Base-by-base conservation (phyloP, 2,329 filamentous ascomycete species). In the Delphinella strobiligena region DNA sequence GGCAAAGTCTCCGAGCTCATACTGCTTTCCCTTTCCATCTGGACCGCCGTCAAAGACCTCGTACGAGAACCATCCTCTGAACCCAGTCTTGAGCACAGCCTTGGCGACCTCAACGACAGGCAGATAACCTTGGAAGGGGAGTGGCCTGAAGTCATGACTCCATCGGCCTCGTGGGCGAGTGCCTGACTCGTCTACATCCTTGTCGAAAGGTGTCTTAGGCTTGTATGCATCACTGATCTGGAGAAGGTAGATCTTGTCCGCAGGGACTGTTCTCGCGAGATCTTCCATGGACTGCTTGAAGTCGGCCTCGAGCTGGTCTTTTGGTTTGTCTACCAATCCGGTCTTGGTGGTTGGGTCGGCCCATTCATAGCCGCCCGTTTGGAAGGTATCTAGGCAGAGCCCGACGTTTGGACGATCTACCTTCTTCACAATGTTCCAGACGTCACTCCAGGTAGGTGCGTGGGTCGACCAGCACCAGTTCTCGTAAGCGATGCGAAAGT, bases 381-480 rank as follows among this genome's bases (percentile, higher is more conserved):
- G 81, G 60, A 88, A 88, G 0, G 81, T 87, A 49, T 89, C 82
- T 1, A 89, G 69, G 48, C 82, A 88, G 0, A 88, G 62, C 0
- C 82, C 82, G 9, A 86, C 64, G 45, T 88, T 87, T 0, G 68
- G 64, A 2, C 76, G 60, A 47, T 82, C 61, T 2, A 78, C 78
- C 33, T 65, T 66, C 45, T 71, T 52, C 3, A 84, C 78, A 10
- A 87, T 78, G 2, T 72, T 61, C 79, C 80, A 87, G 1, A 78
- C 77, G 36, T 78, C 68, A 46, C 70, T 72, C 82, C 82, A 89
- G 1, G 62, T 67, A 0, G 78, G 72, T 0, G 80, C 78, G 36
- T 76, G 72, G 0, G 80, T 83, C 0, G 77, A 77, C 82, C 82
- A 88, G 59, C 81, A 85, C 80, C 81, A 87, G 53, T 87, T 86